A percentile compares a stretch with the other conserved stretches of the same genome.
Evolutionary conservation across 2,329 filamentous ascomycete species (phyloP).

Genomic region (Paecilomyces formosus): DNA sequence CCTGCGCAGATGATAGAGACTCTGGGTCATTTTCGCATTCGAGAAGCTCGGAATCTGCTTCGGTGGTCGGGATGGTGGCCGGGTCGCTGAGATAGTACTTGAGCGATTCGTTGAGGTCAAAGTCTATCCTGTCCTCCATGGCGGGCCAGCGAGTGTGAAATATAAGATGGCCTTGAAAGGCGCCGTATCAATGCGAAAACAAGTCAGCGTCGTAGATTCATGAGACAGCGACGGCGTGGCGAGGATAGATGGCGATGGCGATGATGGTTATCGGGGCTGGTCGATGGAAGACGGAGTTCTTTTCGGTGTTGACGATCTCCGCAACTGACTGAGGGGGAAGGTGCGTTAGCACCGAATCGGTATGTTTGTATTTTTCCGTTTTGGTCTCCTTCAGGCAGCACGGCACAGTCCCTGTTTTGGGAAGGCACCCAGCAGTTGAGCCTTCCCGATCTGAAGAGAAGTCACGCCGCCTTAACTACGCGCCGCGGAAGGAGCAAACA

Average conservation of each 20-base stretch:
- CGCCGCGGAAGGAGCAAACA: background rate
- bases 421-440: background rate
- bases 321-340: conserved; percentile 3
- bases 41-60: conserved; percentile 73
- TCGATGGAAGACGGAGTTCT: background rate
- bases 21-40: conserved; percentile 93
- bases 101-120: conserved; percentile 94
- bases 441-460: background rate
- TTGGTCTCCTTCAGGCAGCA: conserved; percentile 7
- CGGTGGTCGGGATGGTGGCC: conserved; percentile 69
- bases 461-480: background rate
- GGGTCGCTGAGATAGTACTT: conserved; percentile 97
- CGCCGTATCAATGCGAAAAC: background rate
- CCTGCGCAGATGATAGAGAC: conserved; percentile 64
- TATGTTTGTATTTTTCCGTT: conserved; percentile 23
- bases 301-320: background rate
- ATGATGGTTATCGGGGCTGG: background rate
- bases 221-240: background rate
- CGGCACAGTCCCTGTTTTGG: background rate
- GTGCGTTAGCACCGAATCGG: conserved; percentile 3
- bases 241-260: background rate
- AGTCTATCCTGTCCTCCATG: conserved; percentile 62
- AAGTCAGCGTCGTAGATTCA: background rate
- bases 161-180: background rate
- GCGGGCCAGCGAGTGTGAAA: conserved; percentile 31